phyloP scores from a whole-genome alignment of 2,329 filamentous ascomycete species.

The Fusarium pseudocircinatum region DNA sequence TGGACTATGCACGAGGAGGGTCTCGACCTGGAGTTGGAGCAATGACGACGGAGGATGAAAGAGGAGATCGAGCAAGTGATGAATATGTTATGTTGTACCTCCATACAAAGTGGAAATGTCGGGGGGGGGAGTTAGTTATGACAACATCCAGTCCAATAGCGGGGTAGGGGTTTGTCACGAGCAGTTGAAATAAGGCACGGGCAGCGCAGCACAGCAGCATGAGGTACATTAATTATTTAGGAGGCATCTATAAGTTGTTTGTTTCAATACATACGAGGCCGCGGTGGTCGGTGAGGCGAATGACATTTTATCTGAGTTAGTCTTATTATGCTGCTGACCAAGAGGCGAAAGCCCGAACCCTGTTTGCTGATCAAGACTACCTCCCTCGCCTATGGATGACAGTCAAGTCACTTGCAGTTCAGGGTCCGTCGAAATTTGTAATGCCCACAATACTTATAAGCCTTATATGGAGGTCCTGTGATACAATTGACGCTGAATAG shows the following conservation, averaged over 20 bases:
- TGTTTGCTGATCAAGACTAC: conserved; percentile 29
- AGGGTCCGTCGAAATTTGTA: conserved; percentile 16
- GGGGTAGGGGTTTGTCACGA: conserved; percentile 27
- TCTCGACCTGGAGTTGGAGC: conserved; percentile 23
- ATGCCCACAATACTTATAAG: neutral
- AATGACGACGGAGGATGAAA: conserved; percentile 22
- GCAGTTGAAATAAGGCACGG: conserved; percentile 3
- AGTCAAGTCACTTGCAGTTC: conserved; percentile 10
- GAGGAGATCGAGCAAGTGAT: neutral
- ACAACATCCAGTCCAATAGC: conserved; percentile 26
- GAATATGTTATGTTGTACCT: neutral
- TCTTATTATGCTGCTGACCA: conserved; percentile 14
- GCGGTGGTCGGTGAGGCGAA: conserved; percentile 3
- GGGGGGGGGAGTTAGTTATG: conserved; percentile 6
- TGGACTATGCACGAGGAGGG: conserved; percentile 14
- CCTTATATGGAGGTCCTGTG: neutral
- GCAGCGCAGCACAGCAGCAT: neutral
- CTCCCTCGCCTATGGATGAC: conserved; percentile 4
- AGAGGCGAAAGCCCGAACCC: conserved; percentile 12
- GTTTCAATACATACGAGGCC: neutral
- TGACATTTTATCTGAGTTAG: neutral
- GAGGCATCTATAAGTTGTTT: neutral
- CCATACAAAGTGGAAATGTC: neutral
- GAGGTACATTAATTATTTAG: neutral
- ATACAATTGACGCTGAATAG: neutral